A percentile compares a stretch with the other conserved stretches of the same genome.
Conservation (phyloP, 73 alveolate species). For the Paramecium octaurelia region DNA sequence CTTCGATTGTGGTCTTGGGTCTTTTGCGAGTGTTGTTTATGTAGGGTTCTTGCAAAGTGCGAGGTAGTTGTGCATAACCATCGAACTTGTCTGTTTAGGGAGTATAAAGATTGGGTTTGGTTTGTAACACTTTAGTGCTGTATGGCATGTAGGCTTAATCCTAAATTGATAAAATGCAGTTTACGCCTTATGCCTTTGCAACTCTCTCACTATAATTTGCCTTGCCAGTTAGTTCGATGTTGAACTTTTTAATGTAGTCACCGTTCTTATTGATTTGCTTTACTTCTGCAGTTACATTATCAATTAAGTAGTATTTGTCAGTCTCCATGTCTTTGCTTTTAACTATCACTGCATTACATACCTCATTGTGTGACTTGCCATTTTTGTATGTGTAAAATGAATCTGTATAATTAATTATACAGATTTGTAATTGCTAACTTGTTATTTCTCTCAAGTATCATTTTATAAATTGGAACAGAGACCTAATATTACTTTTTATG, state of each 20-base stretch:
- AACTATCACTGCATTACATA: not conserved
- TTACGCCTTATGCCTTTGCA: slow-evolving; percentile 58
- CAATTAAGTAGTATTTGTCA: slow-evolving; percentile 45
- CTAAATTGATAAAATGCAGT: not conserved
- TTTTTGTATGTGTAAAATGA: not conserved
- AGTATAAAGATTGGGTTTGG: not conserved
- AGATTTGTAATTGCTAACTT: not conserved
- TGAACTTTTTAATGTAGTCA: slow-evolving; percentile 57
- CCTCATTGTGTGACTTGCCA: slow-evolving; percentile 34
- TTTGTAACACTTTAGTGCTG: not conserved
- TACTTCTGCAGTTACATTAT: slow-evolving; percentile 54
- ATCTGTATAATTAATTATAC: not conserved
- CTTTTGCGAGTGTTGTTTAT: not conserved
- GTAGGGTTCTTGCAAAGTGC: slow-evolving; percentile 23
- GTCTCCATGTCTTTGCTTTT: slow-evolving; percentile 51
- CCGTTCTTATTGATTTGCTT: slow-evolving; percentile 57
- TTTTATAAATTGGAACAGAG: not conserved
- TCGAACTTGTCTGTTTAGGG: slow-evolving; percentile 40
- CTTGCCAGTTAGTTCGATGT: slow-evolving; percentile 56
- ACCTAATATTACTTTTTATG: not conserved
- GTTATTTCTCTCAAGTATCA: too few relatives aligned
- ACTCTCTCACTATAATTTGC: slow-evolving; percentile 60
- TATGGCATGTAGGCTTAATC: slow-evolving; percentile 39
- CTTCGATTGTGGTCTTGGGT: slow-evolving; percentile 19
- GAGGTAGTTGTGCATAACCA: slow-evolving; percentile 31